Evolutionary conservation across 164 flowering plant species (phyloP).

Genomic region (Cinnamomum micranthum): DNA sequence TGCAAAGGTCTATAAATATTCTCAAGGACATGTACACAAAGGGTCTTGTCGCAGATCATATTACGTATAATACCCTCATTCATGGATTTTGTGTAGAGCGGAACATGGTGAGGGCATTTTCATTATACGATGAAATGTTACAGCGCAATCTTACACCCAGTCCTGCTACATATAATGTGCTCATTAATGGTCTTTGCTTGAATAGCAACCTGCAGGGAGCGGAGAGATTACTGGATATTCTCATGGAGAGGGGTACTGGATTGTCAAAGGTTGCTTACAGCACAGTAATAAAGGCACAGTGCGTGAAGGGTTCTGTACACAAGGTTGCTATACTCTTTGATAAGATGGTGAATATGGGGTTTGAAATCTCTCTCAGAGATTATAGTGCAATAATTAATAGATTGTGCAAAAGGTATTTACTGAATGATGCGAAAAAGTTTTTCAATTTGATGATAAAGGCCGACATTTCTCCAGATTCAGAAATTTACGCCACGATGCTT

Average conservation of each 20-base stretch:
- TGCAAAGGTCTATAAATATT: slow-evolving; percentile 35
- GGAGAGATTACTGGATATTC: slow-evolving; percentile 35
- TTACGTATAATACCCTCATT: slow-evolving; percentile 66
- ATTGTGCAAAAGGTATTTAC: slow-evolving; percentile 53
- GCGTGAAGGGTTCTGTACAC: slow-evolving; percentile 56
- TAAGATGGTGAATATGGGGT: slow-evolving; percentile 55
- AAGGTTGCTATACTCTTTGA: slow-evolving; percentile 40
- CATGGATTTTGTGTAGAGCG: slow-evolving; percentile 51
- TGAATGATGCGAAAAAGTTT: slow-evolving; percentile 43
- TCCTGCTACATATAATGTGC: slow-evolving; percentile 61
- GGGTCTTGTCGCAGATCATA: slow-evolving; percentile 53
- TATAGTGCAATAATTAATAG: slow-evolving; percentile 72
- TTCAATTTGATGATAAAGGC: slow-evolving; percentile 44
- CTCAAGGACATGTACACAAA: slow-evolving; percentile 42
- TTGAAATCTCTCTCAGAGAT: slow-evolving; percentile 52
- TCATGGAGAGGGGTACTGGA: slow-evolving; percentile 25
- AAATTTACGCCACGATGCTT: slow-evolving; percentile 39
- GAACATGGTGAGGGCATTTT: slow-evolving; percentile 35
- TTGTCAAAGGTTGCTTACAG: slow-evolving; percentile 57
- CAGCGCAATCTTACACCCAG: slow-evolving; percentile 44
- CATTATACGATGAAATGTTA: slow-evolving; percentile 46
- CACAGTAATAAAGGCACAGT: slow-evolving; percentile 66
- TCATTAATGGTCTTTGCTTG: slow-evolving; percentile 62
- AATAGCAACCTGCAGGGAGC: slow-evolving; percentile 45
- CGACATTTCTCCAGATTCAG: slow-evolving; percentile 50